Evolutionary conservation across 495 filamentous ascomycete species (phyloP).

Genomic region (Penicillium fimorum): DNA sequence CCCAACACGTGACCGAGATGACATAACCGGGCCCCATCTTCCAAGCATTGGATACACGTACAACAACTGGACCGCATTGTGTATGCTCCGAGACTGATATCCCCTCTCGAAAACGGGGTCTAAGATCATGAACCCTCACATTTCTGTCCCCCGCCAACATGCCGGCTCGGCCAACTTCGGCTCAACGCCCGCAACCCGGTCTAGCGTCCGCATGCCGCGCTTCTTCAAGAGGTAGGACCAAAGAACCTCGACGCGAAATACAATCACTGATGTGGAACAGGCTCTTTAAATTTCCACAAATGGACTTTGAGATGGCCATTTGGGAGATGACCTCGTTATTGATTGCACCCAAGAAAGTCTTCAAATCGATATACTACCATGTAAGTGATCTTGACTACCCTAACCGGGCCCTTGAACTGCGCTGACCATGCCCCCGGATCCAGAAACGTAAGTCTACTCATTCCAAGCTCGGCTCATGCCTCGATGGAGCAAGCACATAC

Average conservation of each 20-base stretch:
- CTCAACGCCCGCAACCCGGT: conserved; percentile 48
- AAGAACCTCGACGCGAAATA: neutral
- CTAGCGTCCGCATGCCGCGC: conserved; percentile 56
- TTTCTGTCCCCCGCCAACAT: conserved; percentile 60
- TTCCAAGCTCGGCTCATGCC: neutral
- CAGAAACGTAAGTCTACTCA: conserved; percentile 58
- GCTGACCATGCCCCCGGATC: conserved; percentile 9
- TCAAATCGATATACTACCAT: conserved; percentile 74
- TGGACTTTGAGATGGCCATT: conserved; percentile 73
- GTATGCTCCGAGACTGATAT: conserved; percentile 20
- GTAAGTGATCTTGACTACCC: conserved; percentile 41
- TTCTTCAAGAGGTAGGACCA: conserved; percentile 51
- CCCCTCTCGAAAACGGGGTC: conserved; percentile 11
- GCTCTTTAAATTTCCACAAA: conserved; percentile 66
- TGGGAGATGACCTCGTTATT: conserved; percentile 77
- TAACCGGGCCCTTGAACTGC: conserved; percentile 1
- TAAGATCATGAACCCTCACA: conserved; percentile 59
- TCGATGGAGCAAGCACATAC: neutral
- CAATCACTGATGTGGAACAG: conserved; percentile 28
- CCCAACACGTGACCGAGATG: conserved; percentile 3
- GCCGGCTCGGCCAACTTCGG: conserved; percentile 54
- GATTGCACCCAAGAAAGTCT: conserved; percentile 75
- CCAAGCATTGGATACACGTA: neutral
- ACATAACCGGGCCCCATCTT: conserved; percentile 2
- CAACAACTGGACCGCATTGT: conserved; percentile 8